phyloP scores from a whole-genome alignment of 1,284 basidiomycete genomes.

The Puccinia novopanici region DNA sequence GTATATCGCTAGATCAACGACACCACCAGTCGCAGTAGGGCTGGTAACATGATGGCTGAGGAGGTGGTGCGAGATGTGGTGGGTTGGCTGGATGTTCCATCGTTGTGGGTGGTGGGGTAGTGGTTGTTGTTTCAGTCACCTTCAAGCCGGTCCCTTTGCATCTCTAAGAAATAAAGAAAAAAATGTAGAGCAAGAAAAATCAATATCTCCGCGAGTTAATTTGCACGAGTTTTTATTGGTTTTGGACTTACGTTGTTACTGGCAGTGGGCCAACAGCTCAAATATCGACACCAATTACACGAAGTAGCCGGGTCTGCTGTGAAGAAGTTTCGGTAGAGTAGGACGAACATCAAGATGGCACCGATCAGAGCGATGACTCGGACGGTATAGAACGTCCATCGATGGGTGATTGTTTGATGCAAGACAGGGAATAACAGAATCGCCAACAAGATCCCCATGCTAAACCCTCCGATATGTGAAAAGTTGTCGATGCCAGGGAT shows the following conservation, averaged over 20 bases:
- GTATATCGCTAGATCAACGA: neutral
- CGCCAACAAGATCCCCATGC: constrained; percentile 54
- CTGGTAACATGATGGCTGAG: neutral
- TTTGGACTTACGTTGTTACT: constrained; percentile 37
- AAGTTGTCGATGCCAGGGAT: constrained; percentile 59
- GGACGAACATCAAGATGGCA: constrained; percentile 36
- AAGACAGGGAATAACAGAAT: constrained; percentile 29
- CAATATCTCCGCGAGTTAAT: neutral
- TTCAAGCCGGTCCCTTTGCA: constrained; percentile 45
- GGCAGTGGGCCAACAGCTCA: constrained; percentile 50
- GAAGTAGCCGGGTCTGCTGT: constrained; percentile 37
- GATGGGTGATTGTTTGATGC: constrained; percentile 39
- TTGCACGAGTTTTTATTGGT: neutral
- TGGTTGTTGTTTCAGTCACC: constrained; percentile 40
- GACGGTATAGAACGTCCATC: constrained; percentile 33
- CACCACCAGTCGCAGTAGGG: neutral
- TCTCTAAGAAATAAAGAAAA: constrained; percentile 4
- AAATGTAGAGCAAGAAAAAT: neutral
- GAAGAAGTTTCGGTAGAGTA: constrained; percentile 46
- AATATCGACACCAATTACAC: constrained; percentile 47
- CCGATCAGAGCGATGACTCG: constrained; percentile 28
- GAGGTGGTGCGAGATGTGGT: neutral
- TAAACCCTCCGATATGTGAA: constrained; percentile 59
- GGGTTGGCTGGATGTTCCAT: neutral
- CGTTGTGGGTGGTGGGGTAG: neutral